Evolutionary conservation across 2,329 filamentous ascomycete genomes (phyloP), one percentile per base, ranked within the genome.

Genomic region (Rugonectria rugulosa): DNA sequence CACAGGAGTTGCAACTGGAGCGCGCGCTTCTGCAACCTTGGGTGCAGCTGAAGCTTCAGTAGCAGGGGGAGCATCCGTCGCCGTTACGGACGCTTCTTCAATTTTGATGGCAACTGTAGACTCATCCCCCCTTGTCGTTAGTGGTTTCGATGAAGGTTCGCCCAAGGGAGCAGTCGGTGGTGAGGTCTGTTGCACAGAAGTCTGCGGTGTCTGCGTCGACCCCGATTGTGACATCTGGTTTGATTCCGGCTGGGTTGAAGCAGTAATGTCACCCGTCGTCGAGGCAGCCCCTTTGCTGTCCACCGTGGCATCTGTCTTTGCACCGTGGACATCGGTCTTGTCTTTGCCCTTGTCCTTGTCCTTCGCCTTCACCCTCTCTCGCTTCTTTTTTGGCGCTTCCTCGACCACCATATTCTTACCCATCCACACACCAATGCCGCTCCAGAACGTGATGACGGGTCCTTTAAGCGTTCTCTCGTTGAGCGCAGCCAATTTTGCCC

Each of bases 401-500:
- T 87, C 84, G 66, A 88, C 84, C 57, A 88, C 81, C 59, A 87
- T 81, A 2, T 80, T 81, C 31, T 84, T 87, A 34, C 91, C 90
- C 32, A 92, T 82, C 83, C 91, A 94, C 65, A 91, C 86, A 27
- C 90, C 90, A 60, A 91, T 84, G n/a, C 94, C 95, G 72, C 93
- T 98, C 89, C 93, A 97, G 73, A 90, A 94, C 2, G 91, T 91
- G 36, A 97, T 88, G 10, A 97, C 91, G 0, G 95, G 92, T 0
- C 95, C 95, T 49, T 94, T 88, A 8, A 98, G 82, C 45, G 90
- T 91, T 43, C 93, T 86, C 71, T 92, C 91, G 67, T 96, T 90
- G 64, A 98, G 79, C 12, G 94, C 95, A 32, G 94, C 92, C 42
- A 98, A 80, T 75, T 90, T 94, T 34, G 88, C 89, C 61, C 87